A percentile compares a stretch with the other conserved stretches of the same genome.
Evolutionary conservation across 2,329 filamentous ascomycete genomes (phyloP).

Genomic region (Apiospora phragmitis): DNA sequence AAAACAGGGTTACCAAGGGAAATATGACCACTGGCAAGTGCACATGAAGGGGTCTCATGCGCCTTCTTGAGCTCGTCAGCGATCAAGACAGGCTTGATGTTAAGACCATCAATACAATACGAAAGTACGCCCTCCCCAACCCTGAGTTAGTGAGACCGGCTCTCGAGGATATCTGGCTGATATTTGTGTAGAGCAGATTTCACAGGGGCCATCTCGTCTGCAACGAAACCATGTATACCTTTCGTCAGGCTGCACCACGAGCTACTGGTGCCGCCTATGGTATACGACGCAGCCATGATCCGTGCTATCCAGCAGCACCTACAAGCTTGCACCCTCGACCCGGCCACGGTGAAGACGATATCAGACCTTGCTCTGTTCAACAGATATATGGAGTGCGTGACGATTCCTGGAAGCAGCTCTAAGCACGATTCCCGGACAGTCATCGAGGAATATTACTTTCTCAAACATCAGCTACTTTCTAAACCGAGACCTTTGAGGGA

Average conservation of each 20-base stretch:
- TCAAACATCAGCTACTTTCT: constrained; percentile 15
- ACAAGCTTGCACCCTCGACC: constrained; percentile 22
- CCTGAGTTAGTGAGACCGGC: neutral
- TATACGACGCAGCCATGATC: constrained; percentile 14
- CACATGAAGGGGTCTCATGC: constrained; percentile 36
- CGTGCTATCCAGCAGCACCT: constrained; percentile 24
- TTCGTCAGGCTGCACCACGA: constrained; percentile 27
- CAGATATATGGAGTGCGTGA: neutral
- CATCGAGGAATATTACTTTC: constrained; percentile 16
- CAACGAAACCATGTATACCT: constrained; percentile 32
- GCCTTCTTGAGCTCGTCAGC: constrained; percentile 32
- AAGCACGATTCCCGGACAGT: constrained; percentile 9
- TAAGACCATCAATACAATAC: constrained; percentile 25
- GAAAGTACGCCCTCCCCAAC: constrained; percentile 25
- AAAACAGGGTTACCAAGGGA: constrained; percentile 32
- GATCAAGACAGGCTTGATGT: constrained; percentile 22
- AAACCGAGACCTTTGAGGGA: constrained; percentile 10
- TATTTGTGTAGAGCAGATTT: constrained; percentile 33
- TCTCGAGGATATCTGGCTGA: neutral
- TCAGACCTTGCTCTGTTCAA: constrained; percentile 28
- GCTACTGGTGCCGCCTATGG: constrained; percentile 17
- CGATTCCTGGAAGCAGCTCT: neutral
- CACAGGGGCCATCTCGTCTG: constrained; percentile 34
- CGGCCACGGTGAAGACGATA: constrained; percentile 25
- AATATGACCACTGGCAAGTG: constrained; percentile 39